Percentiles rank a stretch among this genome's conserved stretches.
These are phyloP conservation scores for Omphalotus guepiniiformis DNA, from an alignment of 768 basidiomycete species.

Conservation along the genomic window DNA sequence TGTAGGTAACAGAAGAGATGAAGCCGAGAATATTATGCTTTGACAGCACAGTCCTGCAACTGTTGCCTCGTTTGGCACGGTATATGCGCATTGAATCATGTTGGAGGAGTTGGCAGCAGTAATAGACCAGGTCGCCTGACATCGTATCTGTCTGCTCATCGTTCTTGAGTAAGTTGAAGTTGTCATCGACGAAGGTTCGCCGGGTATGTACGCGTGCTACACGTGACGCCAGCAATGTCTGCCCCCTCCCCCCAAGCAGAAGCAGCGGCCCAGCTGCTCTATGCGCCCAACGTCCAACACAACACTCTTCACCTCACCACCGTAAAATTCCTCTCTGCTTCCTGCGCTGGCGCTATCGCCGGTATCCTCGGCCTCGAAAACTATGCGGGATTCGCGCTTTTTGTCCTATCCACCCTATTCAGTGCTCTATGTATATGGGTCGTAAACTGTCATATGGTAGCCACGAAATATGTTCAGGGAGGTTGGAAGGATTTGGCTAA, in stretches of 20 bases:
- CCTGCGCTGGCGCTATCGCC: slow-evolving; percentile 83
- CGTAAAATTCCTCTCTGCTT: slow-evolving; percentile 78
- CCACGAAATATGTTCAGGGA: slow-evolving; percentile 33
- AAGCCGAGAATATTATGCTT: slow-evolving; percentile 94
- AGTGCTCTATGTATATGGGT: slow-evolving; percentile 62
- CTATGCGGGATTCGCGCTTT: slow-evolving; percentile 76
- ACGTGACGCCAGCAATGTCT: too few species aligned
- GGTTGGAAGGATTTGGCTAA: slow-evolving; percentile 68
- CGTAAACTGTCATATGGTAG: slow-evolving; percentile 68
- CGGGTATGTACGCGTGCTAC: too few species aligned
- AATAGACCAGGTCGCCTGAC: too few species aligned
- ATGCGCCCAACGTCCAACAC: slow-evolving; percentile 7
- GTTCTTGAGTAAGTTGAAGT: too few species aligned
- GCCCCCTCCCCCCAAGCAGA: not conserved
- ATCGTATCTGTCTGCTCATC: too few species aligned
- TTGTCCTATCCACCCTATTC: slow-evolving; percentile 61
- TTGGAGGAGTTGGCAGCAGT: too few species aligned
- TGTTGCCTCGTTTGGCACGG: slow-evolving; percentile 70
- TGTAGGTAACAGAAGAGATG: slow-evolving; percentile 97
- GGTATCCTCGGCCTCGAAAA: slow-evolving; percentile 90
- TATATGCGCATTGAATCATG: slow-evolving; percentile 91
- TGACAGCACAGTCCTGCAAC: slow-evolving; percentile 61
- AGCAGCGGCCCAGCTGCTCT: slow-evolving; percentile 2
- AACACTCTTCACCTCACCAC: slow-evolving; percentile 40
- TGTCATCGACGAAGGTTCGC: too few species aligned